A percentile compares a stretch with the other conserved stretches of the same genome.
Evolutionary conservation across 441 rosid species (phyloP).

Genomic region (Arabidopsis hybrid): DNA sequence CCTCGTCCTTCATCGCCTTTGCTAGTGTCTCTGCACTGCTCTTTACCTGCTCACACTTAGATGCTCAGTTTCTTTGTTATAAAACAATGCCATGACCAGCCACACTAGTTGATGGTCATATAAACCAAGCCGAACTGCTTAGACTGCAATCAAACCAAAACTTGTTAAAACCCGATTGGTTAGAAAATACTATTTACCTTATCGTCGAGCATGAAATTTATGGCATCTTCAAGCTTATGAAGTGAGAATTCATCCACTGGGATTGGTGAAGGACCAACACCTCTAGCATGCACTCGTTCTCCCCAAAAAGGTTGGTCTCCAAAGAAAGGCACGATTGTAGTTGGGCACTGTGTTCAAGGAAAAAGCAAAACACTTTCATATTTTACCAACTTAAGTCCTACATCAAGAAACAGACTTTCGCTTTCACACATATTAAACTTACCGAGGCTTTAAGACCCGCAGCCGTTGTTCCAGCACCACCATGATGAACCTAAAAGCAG

Average conservation of each 20-base stretch:
- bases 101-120: too few relatives aligned
- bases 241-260: constrained; percentile 91
- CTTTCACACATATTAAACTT: constrained; percentile 36
- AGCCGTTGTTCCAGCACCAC: constrained; percentile 99
- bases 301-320: constrained; percentile 99
- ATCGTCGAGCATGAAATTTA: constrained; percentile 80
- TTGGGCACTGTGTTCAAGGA: constrained; percentile 74
- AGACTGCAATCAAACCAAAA: neutral
- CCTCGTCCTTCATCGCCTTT: constrained; percentile 92
- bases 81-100: too few relatives aligned
- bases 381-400: neutral
- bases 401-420: constrained; percentile 13
- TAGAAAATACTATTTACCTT: constrained; percentile 52
- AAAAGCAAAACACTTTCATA: constrained; percentile 12
- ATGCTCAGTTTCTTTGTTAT: neutral
- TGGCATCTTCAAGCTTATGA: constrained; percentile 78
- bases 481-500: constrained; percentile 90
- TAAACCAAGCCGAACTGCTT: neutral
- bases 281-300: constrained; percentile 83
- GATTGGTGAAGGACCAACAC: constrained; percentile 94
- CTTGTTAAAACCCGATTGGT: neutral
- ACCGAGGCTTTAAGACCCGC: constrained; percentile 98
- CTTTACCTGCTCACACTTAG: constrained; percentile 67
- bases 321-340: constrained; percentile 93
- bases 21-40: constrained; percentile 82